Evolutionary conservation across 1,139 yeast species (phyloP).

Genomic region (Suhomyces bribrorum): DNA sequence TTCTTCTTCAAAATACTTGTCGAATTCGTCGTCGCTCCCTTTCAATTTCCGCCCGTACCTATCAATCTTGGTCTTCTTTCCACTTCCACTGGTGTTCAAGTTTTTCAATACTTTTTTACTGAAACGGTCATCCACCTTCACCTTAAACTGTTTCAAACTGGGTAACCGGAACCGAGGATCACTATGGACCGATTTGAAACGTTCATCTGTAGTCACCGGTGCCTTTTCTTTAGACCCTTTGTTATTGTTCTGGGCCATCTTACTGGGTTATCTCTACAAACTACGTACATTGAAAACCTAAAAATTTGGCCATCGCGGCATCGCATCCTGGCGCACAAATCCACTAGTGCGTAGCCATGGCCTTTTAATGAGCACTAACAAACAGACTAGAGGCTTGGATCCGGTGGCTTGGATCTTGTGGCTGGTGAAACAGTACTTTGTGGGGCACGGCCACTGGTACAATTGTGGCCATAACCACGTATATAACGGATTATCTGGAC

Average conservation of each 20-base stretch:
- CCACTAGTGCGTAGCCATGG: too few relatives aligned
- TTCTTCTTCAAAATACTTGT: conserved; percentile 63
- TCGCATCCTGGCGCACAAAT: conserved; percentile 6
- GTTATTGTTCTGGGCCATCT: conserved; percentile 20
- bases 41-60: conserved; percentile 79
- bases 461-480: too few relatives aligned
- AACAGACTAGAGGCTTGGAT: too few relatives aligned
- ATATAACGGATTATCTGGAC: too few relatives aligned
- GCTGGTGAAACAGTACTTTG: too few relatives aligned
- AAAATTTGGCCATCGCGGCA: conserved; percentile 11
- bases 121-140: conserved; percentile 85
- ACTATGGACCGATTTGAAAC: conserved; percentile 76
- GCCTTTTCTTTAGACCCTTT: conserved; percentile 12
- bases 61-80: conserved; percentile 65
- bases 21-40: conserved; percentile 50
- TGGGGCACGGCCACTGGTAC: too few relatives aligned
- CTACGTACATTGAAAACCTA: conserved; percentile 4
- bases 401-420: too few relatives aligned
- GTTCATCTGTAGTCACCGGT: conserved; percentile 60
- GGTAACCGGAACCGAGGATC: conserved; percentile 90
- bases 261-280: conserved; percentile 7
- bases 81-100: conserved; percentile 51
- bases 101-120: conserved; percentile 67
- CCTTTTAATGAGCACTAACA: too few relatives aligned
- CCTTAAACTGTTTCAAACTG: conserved; percentile 65